Conservation (phyloP, 192 early-diverging fungal genomes). For the Coemansia sp. region DNA sequence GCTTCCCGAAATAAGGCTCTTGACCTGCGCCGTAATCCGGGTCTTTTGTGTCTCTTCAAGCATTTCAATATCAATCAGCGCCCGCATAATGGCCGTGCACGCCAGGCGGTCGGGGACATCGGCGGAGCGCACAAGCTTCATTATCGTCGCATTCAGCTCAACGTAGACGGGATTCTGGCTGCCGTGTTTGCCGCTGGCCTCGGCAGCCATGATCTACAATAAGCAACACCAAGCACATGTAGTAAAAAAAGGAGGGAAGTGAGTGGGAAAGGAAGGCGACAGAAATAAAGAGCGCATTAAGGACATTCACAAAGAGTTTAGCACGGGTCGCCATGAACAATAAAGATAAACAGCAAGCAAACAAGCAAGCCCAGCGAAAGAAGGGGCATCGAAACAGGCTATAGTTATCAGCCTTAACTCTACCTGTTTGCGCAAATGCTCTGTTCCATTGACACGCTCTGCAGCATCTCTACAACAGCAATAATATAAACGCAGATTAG, state of each 20-base stretch:
- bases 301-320: too few species aligned
- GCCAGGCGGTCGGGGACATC: conserved; percentile 27
- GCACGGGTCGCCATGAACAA: too few species aligned
- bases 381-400: too few species aligned
- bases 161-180: conserved; percentile 22
- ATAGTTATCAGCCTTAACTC: background rate
- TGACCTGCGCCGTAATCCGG: conserved; percentile 32
- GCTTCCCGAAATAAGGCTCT: conserved; percentile 14
- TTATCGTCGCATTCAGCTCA: conserved; percentile 21
- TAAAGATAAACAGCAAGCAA: too few species aligned
- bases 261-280: background rate
- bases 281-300: background rate
- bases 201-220: conserved; percentile 29
- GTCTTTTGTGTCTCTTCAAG: conserved; percentile 36
- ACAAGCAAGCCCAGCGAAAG: too few species aligned
- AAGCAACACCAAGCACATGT: background rate
- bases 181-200: conserved; percentile 17
- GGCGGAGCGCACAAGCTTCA: conserved; percentile 8
- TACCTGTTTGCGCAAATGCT: conserved; percentile 25
- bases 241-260: background rate
- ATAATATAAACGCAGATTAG: background rate
- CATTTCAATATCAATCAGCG: conserved; percentile 32
- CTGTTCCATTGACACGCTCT: conserved; percentile 15
- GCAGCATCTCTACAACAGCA: conserved; percentile 19
- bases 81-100: conserved; percentile 30